Conservation (phyloP, 148 eudicot genomes). For the Rhododendron vialii region DNA sequence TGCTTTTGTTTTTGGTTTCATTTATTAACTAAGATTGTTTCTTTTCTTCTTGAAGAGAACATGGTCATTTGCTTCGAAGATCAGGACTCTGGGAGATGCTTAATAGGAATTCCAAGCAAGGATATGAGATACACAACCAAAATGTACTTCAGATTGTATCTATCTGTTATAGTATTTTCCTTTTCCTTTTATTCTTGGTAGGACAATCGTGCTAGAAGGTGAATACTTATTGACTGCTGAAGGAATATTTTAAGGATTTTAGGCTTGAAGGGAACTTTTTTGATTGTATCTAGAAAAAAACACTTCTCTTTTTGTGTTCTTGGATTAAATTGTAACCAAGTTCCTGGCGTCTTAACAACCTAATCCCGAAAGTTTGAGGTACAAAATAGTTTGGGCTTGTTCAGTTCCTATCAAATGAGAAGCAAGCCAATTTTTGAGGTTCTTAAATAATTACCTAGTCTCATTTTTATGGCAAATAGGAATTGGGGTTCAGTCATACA, state of each 20-base stretch:
- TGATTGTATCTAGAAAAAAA: background rate
- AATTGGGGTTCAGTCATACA: background rate
- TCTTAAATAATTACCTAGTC: background rate
- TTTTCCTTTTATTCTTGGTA: slow-evolving; percentile 2
- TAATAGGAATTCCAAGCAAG: slow-evolving; percentile 48
- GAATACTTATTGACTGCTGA: background rate
- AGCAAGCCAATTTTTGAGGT: background rate
- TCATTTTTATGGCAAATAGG: background rate
- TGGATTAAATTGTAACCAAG: background rate
- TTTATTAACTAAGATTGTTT: slow-evolving; percentile 15
- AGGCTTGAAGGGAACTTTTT: background rate
- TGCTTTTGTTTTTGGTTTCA: background rate
- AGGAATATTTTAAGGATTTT: background rate
- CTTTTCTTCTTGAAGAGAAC: slow-evolving; percentile 61
- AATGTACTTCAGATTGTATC: slow-evolving; percentile 48
- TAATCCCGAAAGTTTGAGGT: background rate
- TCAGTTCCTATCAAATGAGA: background rate
- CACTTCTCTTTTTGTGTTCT: background rate
- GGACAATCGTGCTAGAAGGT: background rate
- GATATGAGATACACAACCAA: slow-evolving; percentile 47
- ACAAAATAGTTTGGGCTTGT: background rate
- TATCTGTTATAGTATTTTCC: slow-evolving; percentile 1
- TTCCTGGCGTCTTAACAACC: background rate
- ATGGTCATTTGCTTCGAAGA: slow-evolving; percentile 97
- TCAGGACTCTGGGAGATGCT: slow-evolving; percentile 70